Evolutionary conservation across 2,329 filamentous ascomycete genomes (phyloP).

Genomic region (Coniochaeta sp.): DNA sequence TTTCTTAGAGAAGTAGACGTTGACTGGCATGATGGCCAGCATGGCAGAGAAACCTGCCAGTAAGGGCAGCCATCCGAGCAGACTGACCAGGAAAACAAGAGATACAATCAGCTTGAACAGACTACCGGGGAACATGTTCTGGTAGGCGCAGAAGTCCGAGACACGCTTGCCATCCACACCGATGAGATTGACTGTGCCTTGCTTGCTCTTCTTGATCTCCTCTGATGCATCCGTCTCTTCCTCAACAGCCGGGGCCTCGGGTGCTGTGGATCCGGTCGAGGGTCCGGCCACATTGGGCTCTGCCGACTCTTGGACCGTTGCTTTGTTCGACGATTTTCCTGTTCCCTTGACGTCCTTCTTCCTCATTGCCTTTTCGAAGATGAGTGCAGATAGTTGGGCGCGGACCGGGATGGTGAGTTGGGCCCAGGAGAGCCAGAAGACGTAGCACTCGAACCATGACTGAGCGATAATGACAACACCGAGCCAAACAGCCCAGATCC

Average conservation of each 20-base stretch:
- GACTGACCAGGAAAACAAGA: slow-evolving; percentile 55
- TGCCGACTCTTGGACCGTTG: slow-evolving; percentile 20
- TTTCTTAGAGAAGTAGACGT: slow-evolving; percentile 56
- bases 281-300: slow-evolving; percentile 15
- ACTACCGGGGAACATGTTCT: slow-evolving; percentile 57
- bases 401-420: slow-evolving; percentile 59
- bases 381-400: slow-evolving; percentile 60
- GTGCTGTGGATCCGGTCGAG: slow-evolving; percentile 14
- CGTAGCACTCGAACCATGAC: slow-evolving; percentile 54
- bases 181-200: slow-evolving; percentile 70
- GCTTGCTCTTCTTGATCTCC: slow-evolving; percentile 43
- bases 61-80: slow-evolving; percentile 66
- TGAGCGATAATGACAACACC: slow-evolving; percentile 50
- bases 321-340: slow-evolving; percentile 35
- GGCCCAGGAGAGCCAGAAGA: slow-evolving; percentile 59
- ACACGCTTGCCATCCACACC: slow-evolving; percentile 68
- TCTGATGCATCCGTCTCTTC: slow-evolving; percentile 38
- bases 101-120: slow-evolving; percentile 58
- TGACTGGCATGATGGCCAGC: slow-evolving; percentile 58
- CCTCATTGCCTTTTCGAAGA: slow-evolving; percentile 71
- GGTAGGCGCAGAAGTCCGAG: slow-evolving; percentile 59
- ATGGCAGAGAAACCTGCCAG: slow-evolving; percentile 58
- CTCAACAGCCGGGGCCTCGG: slow-evolving; percentile 26
- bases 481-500: slow-evolving; percentile 61
- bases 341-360: slow-evolving; percentile 69